Conservation (phyloP, 1,284 basidiomycete genomes). For the Ustilago cynodontis region DNA sequence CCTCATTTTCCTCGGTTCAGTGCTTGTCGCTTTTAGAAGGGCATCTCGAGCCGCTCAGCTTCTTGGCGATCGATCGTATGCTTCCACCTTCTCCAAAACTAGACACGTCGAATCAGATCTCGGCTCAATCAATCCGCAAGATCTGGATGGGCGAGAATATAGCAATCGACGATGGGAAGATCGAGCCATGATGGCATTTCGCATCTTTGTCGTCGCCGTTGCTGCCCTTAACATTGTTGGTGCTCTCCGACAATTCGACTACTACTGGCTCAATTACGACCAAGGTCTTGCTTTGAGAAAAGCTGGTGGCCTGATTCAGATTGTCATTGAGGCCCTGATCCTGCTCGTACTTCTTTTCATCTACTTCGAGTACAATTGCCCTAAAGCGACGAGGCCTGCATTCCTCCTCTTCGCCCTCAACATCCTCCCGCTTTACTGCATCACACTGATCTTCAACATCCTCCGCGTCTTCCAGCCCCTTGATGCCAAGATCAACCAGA, state of each 20-base stretch:
- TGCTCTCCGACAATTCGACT: background rate
- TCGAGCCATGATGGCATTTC: background rate
- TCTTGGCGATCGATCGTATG: background rate
- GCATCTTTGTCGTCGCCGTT: background rate
- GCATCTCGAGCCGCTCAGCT: background rate
- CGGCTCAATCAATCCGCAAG: background rate
- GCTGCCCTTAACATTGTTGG: background rate
- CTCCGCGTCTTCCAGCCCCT: background rate
- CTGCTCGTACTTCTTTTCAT: background rate
- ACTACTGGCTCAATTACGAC: background rate
- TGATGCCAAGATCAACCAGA: background rate
- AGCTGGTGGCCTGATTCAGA: background rate
- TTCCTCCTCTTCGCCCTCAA: background rate
- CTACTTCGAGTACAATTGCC: background rate
- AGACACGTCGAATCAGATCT: background rate
- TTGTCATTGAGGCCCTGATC: background rate
- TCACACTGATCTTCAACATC: background rate
- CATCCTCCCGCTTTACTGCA: background rate
- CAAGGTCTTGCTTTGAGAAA: background rate
- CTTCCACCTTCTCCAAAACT: background rate
- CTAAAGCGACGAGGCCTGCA: background rate
- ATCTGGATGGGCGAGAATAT: background rate
- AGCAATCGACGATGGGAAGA: background rate
- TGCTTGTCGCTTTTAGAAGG: background rate
- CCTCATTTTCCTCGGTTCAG: background rate